These are phyloP conservation scores for Paecilomyces formosus DNA, from an alignment of 2,329 filamentous ascomycete genomes.

Conservation along the genomic window DNA sequence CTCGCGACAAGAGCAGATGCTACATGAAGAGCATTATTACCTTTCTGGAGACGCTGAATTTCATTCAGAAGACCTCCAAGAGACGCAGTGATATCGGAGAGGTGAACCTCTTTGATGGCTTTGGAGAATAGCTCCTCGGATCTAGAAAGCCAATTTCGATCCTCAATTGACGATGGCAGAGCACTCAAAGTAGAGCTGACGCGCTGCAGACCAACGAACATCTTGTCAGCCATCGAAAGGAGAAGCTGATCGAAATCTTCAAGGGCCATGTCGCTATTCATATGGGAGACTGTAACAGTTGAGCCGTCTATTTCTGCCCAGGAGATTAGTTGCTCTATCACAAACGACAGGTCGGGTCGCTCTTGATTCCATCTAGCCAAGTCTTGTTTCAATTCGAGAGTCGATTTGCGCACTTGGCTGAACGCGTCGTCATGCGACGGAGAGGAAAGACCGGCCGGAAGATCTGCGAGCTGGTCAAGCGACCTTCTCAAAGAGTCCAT, in stretches of 20 bases:
- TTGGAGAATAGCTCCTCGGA: conserved; percentile 47
- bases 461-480: conserved; percentile 36
- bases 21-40: conserved; percentile 35
- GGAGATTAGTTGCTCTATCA: conserved; percentile 57
- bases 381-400: conserved; percentile 26
- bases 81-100: conserved; percentile 45
- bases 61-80: conserved; percentile 39
- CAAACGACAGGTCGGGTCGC: conserved; percentile 55
- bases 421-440: conserved; percentile 19
- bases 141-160: conserved; percentile 55
- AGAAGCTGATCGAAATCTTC: conserved; percentile 51
- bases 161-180: conserved; percentile 53
- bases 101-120: conserved; percentile 53
- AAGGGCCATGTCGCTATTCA: conserved; percentile 17
- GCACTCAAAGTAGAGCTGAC: conserved; percentile 50
- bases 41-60: conserved; percentile 40
- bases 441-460: conserved; percentile 46
- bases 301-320: conserved; percentile 48
- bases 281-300: conserved; percentile 5
- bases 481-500: conserved; percentile 40
- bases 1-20: conserved; percentile 53
- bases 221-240: conserved; percentile 61
- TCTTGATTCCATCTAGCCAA: conserved; percentile 39
- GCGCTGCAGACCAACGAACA: conserved; percentile 73
- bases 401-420: conserved; percentile 17